Evolutionary conservation across 768 basidiomycete species (phyloP).

Genomic region (Ramaria rubella): DNA sequence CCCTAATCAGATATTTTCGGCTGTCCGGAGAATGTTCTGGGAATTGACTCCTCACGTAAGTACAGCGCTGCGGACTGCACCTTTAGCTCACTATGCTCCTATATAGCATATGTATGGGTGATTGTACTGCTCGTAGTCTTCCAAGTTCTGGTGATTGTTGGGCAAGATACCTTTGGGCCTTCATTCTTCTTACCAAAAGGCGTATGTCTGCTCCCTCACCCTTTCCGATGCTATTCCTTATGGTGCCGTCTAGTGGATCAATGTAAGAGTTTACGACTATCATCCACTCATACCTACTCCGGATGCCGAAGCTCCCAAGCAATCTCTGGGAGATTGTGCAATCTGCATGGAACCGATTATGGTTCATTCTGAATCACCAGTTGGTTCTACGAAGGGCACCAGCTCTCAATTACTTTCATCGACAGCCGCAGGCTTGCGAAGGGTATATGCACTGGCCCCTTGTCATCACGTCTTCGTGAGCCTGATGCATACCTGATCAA

Average conservation of each 20-base stretch:
- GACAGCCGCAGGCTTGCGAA: conserved; percentile 39
- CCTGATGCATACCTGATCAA: conserved; percentile 15
- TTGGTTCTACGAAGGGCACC: not conserved
- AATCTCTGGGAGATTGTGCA: conserved; percentile 78
- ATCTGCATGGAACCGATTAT: conserved; percentile 90
- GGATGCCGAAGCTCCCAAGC: conserved; percentile 69
- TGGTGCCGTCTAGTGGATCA: conserved; percentile 42
- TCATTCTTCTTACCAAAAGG: conserved; percentile 74
- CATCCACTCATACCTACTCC: conserved; percentile 70
- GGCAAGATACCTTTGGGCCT: conserved; percentile 74
- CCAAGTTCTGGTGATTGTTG: conserved; percentile 55
- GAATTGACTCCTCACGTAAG: conserved; percentile 68
- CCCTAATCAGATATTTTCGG: conserved; percentile 60
- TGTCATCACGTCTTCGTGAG: conserved; percentile 86
- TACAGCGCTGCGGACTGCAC: conserved; percentile 6
- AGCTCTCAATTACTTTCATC: conserved; percentile 10
- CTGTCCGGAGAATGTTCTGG: conserved; percentile 82
- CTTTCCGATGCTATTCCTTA: not conserved
- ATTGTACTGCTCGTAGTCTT: conserved; percentile 53
- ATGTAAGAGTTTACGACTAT: conserved; percentile 68
- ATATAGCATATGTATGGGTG: conserved; percentile 36
- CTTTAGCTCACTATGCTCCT: conserved; percentile 5
- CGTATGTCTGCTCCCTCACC: conserved; percentile 34
- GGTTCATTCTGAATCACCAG: conserved; percentile 28
- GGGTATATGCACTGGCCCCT: conserved; percentile 79